These are phyloP conservation scores for Citeromyces hawaiiensis DNA, from an alignment of 1,139 yeast species.

Conservation along the genomic window DNA sequence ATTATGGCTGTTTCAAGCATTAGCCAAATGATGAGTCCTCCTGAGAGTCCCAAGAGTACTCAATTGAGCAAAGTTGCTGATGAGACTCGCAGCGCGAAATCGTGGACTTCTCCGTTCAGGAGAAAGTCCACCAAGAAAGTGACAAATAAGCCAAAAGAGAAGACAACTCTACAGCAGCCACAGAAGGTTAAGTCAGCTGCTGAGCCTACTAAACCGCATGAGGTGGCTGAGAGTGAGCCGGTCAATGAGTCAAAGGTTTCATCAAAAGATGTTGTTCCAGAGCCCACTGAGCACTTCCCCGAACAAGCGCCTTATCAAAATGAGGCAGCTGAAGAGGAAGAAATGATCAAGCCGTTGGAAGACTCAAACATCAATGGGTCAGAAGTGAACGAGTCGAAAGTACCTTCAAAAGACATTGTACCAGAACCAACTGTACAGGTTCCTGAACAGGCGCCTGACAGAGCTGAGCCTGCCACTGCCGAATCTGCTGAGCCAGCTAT, in stretches of 20 bases:
- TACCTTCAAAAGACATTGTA: slow-evolving; percentile 3
- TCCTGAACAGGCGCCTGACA: not conserved
- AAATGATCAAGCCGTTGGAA: slow-evolving; percentile 3
- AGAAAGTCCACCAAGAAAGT: slow-evolving; percentile 3
- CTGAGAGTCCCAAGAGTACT: not conserved
- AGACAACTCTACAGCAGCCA: not conserved
- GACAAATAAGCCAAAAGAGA: not conserved
- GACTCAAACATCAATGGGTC: slow-evolving; percentile 2
- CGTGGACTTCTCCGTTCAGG: slow-evolving; percentile 45
- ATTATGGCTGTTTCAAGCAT: not conserved
- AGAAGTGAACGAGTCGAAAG: slow-evolving; percentile 4
- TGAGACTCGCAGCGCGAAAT: slow-evolving; percentile 10
- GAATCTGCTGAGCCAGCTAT: slow-evolving; percentile 5
- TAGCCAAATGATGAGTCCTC: not conserved
- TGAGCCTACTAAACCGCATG: not conserved
- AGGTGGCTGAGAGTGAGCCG: not conserved
- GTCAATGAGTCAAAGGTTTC: slow-evolving; percentile 9
- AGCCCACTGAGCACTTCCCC: slow-evolving; percentile 4
- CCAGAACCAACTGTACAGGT: not conserved
- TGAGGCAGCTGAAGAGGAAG: slow-evolving; percentile 3
- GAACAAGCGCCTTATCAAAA: slow-evolving; percentile 5
- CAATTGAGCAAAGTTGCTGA: not conserved
- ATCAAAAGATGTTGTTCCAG: slow-evolving; percentile 6
- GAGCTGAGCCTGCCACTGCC: not conserved
- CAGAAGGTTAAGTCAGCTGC: slow-evolving; percentile 1